Percentiles rank a stretch among this genome's conserved stretches.
Conservation (phyloP, 1,139 yeast genomes). For the Taphrina pruni region DNA sequence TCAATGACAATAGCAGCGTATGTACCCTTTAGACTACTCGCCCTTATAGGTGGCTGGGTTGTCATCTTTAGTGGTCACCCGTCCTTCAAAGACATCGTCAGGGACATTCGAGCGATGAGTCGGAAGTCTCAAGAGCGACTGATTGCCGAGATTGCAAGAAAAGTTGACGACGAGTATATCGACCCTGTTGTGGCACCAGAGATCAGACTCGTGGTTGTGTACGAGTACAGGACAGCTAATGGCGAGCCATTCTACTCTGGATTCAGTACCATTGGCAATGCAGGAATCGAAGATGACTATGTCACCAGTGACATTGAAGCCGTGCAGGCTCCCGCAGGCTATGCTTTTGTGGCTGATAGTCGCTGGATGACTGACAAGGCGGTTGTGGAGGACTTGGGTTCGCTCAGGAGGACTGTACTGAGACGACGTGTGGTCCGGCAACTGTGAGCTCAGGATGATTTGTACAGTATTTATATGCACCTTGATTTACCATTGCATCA, state of each 20-base stretch:
- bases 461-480: no score
- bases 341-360: conserved; percentile 22
- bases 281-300: conserved; percentile 34
- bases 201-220: conserved; percentile 25
- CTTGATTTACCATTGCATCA: no score
- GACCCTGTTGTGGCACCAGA: conserved; percentile 26
- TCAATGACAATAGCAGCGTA: conserved; percentile 26
- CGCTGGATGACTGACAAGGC: conserved; percentile 21
- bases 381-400: conserved; percentile 3
- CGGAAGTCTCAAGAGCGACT: conserved; percentile 14
- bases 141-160: conserved; percentile 7
- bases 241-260: conserved; percentile 38
- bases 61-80: conserved; percentile 34
- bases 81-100: conserved; percentile 25
- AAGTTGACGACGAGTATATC: conserved; percentile 33
- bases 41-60: conserved; percentile 30
- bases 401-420: conserved; percentile 5
- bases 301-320: conserved; percentile 30
- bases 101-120: conserved; percentile 14
- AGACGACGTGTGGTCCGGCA: conserved; percentile 14
- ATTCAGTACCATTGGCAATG: conserved; percentile 39
- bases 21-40: conserved; percentile 29
- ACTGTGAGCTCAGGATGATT: not conserved
- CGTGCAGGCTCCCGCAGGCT: conserved; percentile 34
- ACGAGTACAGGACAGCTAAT: conserved; percentile 22